Base-by-base conservation (phyloP, 306 rosid species). In the Cyclanthera cordifolia region DNA sequence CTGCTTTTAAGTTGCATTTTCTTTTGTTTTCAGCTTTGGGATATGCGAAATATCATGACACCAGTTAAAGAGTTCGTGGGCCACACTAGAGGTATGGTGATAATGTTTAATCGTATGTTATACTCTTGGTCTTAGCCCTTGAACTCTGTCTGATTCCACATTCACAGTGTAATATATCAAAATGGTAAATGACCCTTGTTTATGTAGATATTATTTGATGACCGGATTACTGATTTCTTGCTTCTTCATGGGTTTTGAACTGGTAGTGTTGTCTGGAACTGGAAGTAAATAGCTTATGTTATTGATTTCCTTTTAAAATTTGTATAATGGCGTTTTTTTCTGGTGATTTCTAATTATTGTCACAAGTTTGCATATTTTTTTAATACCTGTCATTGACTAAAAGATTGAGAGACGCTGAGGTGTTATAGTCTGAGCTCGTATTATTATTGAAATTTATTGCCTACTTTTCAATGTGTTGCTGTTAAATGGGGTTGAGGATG, bases 11-110 rank as follows among this genome's bases (percentile, higher is more conserved):
- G 75, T 46, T 48, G 79, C 74, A 79, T 74, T 48, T 56, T 65
- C 53, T 79, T 72, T 47, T 73, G 55, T 50, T 43, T 61, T 82
- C 96, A 94, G 99, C 95, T 94, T 74, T 94, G 99, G 99, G 99
- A 94, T 77, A 90, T 94, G 99, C 86, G 99, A 80, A 94, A 94
- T 77, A 73, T 64, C 78, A 81, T 94, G 87, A 72, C 91, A 21
- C 99, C 99, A 2, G 77, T 94, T 59, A 86, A 80, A 80, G 99
- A 94, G 84, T 86, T 94, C 87, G 87, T 75, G 21, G 99, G 99
- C 69, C 99, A 94, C 73, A 86, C 80, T 68, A 88, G 80, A 87
- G 99, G 99, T 94, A 90, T 75, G 68, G 2, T 37, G 34, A n/a
- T n/a, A n/a, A 65, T 41, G 14, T 55, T 34, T 11, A 39, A 15